Base-by-base conservation (phyloP, 768 basidiomycete genomes). In the Lactifluus hygrophoroides region DNA sequence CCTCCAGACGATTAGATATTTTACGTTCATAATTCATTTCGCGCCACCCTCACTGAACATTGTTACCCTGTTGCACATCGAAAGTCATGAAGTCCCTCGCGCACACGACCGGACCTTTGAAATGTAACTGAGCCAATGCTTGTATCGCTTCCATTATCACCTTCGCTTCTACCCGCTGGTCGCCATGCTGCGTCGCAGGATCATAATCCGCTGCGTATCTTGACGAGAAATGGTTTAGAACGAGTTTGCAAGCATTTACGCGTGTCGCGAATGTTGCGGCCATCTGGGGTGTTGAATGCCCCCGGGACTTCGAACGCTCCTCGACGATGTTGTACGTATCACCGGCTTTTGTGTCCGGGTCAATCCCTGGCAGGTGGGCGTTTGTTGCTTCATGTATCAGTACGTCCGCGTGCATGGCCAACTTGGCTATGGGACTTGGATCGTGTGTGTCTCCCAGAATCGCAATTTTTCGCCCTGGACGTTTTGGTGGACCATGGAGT, bases 261-360 rank as follows among this genome's bases (percentile, higher is more conserved):
- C 70, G 72, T 67, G 77, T 82, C 5, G 88, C 93, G 67, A 94
- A 94, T 13, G 75, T 74, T 11, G 85, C 93, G 8, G 91, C 94
- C 84, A 93, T 88, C 66, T 90, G 88, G 1, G 93, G 91, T 13
- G 93, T 96, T 5, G 90, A 92, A 70, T 96, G 93, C 0, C 93
- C 94, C 67, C 90, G 79, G 2, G 82, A 84, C 68, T 76, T 85
- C 7, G 90, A 75, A 57, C 83, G 79, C 37, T 71, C 70, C 66
- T 88, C 80, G 7, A 92, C 80, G 14, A 66, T 77, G 65, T 81
- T 78, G 59, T 78, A 78, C 7, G 83, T 85, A 56, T 90, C 88
- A 3, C 68, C 70, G 3, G 68, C 51, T 55, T 86, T 88, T 14
- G 84, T 85, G 27, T 73, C 69, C 6, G 72, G 67, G 62, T 88